Base-by-base conservation (phyloP, 441 rosid species). In the Arabidopsis lyrata region DNA sequence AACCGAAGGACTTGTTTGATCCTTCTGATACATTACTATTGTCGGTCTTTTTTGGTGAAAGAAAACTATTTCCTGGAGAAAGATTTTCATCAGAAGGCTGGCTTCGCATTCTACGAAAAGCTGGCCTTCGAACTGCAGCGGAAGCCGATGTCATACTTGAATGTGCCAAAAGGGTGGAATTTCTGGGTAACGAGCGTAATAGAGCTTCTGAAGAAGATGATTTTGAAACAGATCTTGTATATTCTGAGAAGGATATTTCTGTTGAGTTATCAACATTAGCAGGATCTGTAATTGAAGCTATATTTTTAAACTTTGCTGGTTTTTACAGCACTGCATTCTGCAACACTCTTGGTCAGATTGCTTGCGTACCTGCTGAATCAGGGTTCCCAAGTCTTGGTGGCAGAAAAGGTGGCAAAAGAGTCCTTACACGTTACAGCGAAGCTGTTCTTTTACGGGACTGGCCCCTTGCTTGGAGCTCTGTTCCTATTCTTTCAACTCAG, bases 401-500 rank as follows among this genome's bases (percentile, higher is more conserved):
- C 54, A 82, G 79, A 70, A 83, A 81, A 81, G 84, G 86, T 78
- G 87, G 88, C 78, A 95, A 81, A 84, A 90, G 91, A 83, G 91
- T 90, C 79, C 97, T 95, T 77, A 83, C 98, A 70, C 85, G 98
- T 65, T 95, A 91, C 74, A 85, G 84, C 74, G 88, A 92, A 79
- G 96, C 92, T 66, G 83, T 95, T 77, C 76, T 95, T 65, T 81
- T 81, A 63, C 88, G 88, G 75, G 97, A 95, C 82, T 95, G 99
- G 98, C 96, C 99, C 82, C 84, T 95, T 76, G 95, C 95, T 76
- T 95, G 99, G 99, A 95, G 96, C 77, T 85, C 83, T 70, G 84
- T 88, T 81, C 98, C 99, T 68, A 91, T 90, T 78, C 84, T 95
- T 78, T 79, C 95, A 66, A 87, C 78, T 80, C 93, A 91, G 78